Conservation (phyloP, 768 basidiomycete genomes). For the Mycena vitilis region DNA sequence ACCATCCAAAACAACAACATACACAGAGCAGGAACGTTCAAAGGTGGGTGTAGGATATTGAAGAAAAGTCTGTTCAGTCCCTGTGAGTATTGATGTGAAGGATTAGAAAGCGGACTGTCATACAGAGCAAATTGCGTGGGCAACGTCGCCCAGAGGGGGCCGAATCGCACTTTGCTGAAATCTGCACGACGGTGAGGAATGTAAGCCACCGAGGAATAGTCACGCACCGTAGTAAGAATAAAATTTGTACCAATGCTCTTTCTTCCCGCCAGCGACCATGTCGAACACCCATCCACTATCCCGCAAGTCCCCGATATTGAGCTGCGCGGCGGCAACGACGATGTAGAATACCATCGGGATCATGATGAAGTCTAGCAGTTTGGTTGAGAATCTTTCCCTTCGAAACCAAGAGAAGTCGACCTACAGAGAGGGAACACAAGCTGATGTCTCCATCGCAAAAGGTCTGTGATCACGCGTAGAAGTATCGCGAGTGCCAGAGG, state of each 20-base stretch:
- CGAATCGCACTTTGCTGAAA: constrained; percentile 67
- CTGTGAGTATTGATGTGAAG: background rate
- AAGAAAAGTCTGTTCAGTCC: constrained; percentile 71
- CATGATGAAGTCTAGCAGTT: constrained; percentile 72
- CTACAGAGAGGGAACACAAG: constrained; percentile 90
- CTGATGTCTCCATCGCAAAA: constrained; percentile 77
- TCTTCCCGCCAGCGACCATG: constrained; percentile 50
- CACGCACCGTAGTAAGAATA: constrained; percentile 82
- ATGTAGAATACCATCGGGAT: constrained; percentile 90
- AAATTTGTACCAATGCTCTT: constrained; percentile 83
- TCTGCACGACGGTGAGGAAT: constrained; percentile 55
- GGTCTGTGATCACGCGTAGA: constrained; percentile 82
- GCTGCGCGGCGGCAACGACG: constrained; percentile 70
- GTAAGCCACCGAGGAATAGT: background rate
- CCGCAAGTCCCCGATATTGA: constrained; percentile 72
- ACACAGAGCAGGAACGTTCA: constrained; percentile 57
- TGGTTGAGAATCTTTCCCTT: background rate
- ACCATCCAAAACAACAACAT: background rate
- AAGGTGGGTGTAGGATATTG: constrained; percentile 85
- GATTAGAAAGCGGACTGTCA: constrained; percentile 43
- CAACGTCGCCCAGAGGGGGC: constrained; percentile 81
- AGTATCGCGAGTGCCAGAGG: constrained; percentile 82
- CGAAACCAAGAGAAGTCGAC: constrained; percentile 42
- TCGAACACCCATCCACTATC: constrained; percentile 89
- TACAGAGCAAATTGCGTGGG: constrained; percentile 95